phyloP scores from a whole-genome alignment of 2,329 filamentous ascomycete species.

The Calonectria multiphialidica region DNA sequence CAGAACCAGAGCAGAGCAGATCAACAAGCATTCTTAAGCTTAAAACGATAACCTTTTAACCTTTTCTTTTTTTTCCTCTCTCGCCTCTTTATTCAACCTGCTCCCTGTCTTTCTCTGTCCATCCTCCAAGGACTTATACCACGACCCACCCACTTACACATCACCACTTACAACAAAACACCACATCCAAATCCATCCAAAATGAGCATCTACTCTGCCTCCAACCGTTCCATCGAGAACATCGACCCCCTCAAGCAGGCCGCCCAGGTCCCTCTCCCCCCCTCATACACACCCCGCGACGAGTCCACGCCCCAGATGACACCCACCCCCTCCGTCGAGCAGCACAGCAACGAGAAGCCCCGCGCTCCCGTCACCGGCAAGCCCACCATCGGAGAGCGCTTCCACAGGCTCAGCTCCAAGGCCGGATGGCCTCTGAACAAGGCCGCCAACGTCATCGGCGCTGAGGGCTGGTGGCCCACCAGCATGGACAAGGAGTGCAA shows the following conservation, averaged over 20 bases:
- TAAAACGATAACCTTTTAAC: slow-evolving; percentile 5
- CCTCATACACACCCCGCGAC: slow-evolving; percentile 31
- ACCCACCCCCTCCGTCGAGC: slow-evolving; percentile 15
- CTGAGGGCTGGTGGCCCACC: slow-evolving; percentile 82
- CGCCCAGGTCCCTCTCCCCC: slow-evolving; percentile 34
- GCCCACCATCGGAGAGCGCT: slow-evolving; percentile 63
- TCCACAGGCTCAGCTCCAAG: slow-evolving; percentile 76
- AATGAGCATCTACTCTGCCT: slow-evolving; percentile 34
- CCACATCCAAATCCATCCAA: slow-evolving; percentile 3
- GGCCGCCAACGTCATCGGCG: slow-evolving; percentile 75
- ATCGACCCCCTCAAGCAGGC: slow-evolving; percentile 39
- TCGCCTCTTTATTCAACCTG: background rate
- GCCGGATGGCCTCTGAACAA: slow-evolving; percentile 76
- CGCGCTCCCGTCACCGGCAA: slow-evolving; percentile 35
- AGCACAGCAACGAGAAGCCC: slow-evolving; percentile 20
- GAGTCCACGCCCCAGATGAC: slow-evolving; percentile 16
- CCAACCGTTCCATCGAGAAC: slow-evolving; percentile 31
- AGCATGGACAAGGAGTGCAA: slow-evolving; percentile 80
- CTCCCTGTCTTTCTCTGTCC: background rate
- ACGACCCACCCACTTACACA: background rate
- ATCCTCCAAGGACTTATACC: background rate
- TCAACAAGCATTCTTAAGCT: slow-evolving; percentile 14
- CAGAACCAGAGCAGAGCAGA: slow-evolving; percentile 5
- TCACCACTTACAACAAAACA: background rate
- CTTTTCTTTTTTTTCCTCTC: background rate